Conservation (phyloP, 1,284 basidiomycete species). For the Fomitopsis palustris region DNA sequence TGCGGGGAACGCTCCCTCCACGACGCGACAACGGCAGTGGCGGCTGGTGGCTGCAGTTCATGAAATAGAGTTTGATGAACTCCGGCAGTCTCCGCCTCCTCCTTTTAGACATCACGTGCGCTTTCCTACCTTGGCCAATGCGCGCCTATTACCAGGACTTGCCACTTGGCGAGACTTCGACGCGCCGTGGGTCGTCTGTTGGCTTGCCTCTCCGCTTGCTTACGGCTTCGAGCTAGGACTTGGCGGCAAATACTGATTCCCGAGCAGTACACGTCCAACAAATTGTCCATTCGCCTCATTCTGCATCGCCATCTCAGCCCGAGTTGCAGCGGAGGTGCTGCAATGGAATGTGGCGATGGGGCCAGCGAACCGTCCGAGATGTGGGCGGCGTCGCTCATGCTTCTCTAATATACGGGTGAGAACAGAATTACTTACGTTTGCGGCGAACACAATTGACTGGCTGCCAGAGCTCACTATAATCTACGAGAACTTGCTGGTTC, state of each 20-base stretch:
- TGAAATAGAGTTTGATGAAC: slow-evolving; percentile 22
- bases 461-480: background rate
- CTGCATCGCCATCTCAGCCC: background rate
- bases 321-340: slow-evolving; percentile 22
- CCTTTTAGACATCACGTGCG: background rate
- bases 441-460: background rate
- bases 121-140: background rate
- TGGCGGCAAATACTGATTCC: no score
- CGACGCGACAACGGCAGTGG: slow-evolving; percentile 1
- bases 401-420: background rate
- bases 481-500: background rate
- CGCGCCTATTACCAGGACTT: background rate
- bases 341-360: slow-evolving; percentile 57
- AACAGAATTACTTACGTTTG: background rate
- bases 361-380: slow-evolving; percentile 35
- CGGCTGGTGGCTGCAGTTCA: slow-evolving; percentile 27
- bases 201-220: background rate
- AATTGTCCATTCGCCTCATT: background rate
- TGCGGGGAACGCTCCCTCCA: slow-evolving; percentile 5
- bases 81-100: background rate
- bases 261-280: background rate
- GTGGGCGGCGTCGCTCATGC: slow-evolving; percentile 27
- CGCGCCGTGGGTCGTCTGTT: background rate
- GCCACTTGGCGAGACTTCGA: background rate
- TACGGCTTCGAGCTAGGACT: no score